Evolutionary conservation across 2,329 filamentous ascomycete species (phyloP), one percentile per base, ranked within the genome.

Genomic region (Colletotrichum sp.): DNA sequence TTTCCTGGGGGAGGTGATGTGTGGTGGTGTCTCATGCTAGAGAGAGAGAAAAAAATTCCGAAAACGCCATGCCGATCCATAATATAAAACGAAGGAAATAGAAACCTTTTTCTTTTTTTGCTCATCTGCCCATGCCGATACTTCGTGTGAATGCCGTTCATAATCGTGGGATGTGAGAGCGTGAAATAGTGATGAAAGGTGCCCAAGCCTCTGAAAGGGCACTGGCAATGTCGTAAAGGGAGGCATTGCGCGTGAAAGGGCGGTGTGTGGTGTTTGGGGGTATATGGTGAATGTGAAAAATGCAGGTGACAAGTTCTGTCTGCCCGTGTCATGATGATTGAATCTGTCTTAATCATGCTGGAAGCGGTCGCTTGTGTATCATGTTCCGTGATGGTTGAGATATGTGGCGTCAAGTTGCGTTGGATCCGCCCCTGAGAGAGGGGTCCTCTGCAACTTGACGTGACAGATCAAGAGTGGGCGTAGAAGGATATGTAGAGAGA

Each of bases 131-230:
- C 70, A 44, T 72, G 44, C 34, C 59, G 44, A 55, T 44, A 73
- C 66, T 59, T 76, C 73, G 57, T 76, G 39, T 69, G 70, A 69
- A 76, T 76, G 69, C 64, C 52, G 64, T 71, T 73, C 73, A 76
- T 76, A 73, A 69, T 73, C 64, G 55, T 76, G 44, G 70, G 64
- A 28, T 62, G 32, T 59, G 34, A 69, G 64, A 34, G 70, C 32
- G 70, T 52, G 21, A 73, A 76, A 69, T 63, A 26, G 26, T 26
- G 55, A 66, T 59, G 26, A 62, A 18, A 55, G 59, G 34, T 32
- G 26, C 64, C 59, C 73, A 69, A 62, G 44, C 70, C 70, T 76
- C 30, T 69, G 64, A 68, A 64, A 76, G 57, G 70, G 16, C 73
- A 69, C 36, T 64, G 57, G 30, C 70, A 36, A 60, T 69, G 70